Percentiles rank a stretch among this genome's conserved stretches.
Evolutionary conservation across 2,329 filamentous ascomycete species (phyloP).

Genomic region (Grosmannia huntii): DNA sequence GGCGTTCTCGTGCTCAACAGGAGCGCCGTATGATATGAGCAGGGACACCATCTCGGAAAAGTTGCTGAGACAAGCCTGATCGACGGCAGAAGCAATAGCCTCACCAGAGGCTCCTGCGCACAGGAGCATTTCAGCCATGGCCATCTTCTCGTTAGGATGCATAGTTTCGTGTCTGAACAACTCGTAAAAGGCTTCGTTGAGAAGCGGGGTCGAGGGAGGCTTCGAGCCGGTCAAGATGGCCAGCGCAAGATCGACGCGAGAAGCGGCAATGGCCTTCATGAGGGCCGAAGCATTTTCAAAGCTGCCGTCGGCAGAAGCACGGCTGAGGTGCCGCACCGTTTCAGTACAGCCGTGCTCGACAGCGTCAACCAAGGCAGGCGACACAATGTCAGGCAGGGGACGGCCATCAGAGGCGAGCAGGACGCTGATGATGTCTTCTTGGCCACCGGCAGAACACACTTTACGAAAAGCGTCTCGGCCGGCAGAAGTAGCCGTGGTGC

Average conservation of each 20-base stretch:
- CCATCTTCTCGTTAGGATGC: slow-evolving; percentile 34
- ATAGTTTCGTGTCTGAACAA: slow-evolving; percentile 33
- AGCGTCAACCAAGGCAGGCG: slow-evolving; percentile 39
- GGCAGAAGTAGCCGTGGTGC: slow-evolving; percentile 31
- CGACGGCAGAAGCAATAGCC: slow-evolving; percentile 31
- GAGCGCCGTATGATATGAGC: slow-evolving; percentile 40
- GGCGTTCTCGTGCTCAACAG: slow-evolving; percentile 40
- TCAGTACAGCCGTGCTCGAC: slow-evolving; percentile 34
- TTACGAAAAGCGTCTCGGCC: slow-evolving; percentile 41
- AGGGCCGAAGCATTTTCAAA: slow-evolving; percentile 39
- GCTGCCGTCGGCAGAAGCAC: slow-evolving; percentile 39
- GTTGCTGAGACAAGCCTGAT: slow-evolving; percentile 33
- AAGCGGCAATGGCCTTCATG: slow-evolving; percentile 32
- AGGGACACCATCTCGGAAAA: slow-evolving; percentile 42
- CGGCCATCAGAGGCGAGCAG: slow-evolving; percentile 36
- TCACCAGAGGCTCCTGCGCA: slow-evolving; percentile 45
- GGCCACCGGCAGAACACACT: slow-evolving; percentile 31
- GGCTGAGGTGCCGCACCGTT: slow-evolving; percentile 37
- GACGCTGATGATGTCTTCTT: slow-evolving; percentile 32
- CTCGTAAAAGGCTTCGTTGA: slow-evolving; percentile 37
- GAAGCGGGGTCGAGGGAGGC: slow-evolving; percentile 33
- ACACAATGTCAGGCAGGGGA: slow-evolving; percentile 29
- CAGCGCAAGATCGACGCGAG: slow-evolving; percentile 40
- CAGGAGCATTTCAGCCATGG: slow-evolving; percentile 41
- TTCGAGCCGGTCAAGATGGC: slow-evolving; percentile 40